phyloP scores from a whole-genome alignment of 202 grass and related monocot genomes.

The Setaria italica region DNA sequence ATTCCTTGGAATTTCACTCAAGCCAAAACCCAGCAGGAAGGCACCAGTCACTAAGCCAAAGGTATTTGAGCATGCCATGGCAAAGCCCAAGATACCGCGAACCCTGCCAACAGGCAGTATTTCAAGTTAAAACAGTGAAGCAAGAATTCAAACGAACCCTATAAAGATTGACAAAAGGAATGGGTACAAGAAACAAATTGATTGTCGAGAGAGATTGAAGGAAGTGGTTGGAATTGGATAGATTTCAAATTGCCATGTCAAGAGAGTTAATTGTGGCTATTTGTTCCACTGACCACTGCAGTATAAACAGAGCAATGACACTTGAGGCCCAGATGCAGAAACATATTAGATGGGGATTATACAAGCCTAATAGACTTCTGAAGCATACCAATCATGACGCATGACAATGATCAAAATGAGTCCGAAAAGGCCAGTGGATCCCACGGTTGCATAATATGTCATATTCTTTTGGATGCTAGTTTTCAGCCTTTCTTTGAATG shows the following conservation, averaged over 20 bases:
- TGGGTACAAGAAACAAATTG: neutral
- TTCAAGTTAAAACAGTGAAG: slow-evolving; percentile 29
- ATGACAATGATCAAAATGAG: slow-evolving; percentile 88
- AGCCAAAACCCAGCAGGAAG: slow-evolving; percentile 98
- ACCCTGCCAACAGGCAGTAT: slow-evolving; percentile 58
- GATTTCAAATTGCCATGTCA: neutral
- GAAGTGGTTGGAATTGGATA: neutral
- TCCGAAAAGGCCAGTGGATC: slow-evolving; percentile 83
- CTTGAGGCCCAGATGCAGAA: neutral
- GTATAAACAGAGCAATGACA: neutral
- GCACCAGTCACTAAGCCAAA: slow-evolving; percentile 98
- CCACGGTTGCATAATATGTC: slow-evolving; percentile 85
- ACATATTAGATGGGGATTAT: slow-evolving; percentile 30
- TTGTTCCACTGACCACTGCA: neutral
- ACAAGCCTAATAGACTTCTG: slow-evolving; percentile 27
- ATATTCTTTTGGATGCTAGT: slow-evolving; percentile 88
- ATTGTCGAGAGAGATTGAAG: neutral
- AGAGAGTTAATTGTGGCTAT: neutral
- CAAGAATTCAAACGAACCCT: slow-evolving; percentile 27
- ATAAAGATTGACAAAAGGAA: neutral
- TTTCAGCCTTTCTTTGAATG: slow-evolving; percentile 88
- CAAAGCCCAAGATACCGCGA: slow-evolving; percentile 86
- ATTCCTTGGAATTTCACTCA: slow-evolving; percentile 95
- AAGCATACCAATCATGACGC: slow-evolving; percentile 75
- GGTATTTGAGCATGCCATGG: slow-evolving; percentile 99